Percentiles rank a stretch among this genome's conserved stretches.
phyloP scores from a whole-genome alignment of 352 stramenopile species.

The Globisporangium abappressorium region DNA sequence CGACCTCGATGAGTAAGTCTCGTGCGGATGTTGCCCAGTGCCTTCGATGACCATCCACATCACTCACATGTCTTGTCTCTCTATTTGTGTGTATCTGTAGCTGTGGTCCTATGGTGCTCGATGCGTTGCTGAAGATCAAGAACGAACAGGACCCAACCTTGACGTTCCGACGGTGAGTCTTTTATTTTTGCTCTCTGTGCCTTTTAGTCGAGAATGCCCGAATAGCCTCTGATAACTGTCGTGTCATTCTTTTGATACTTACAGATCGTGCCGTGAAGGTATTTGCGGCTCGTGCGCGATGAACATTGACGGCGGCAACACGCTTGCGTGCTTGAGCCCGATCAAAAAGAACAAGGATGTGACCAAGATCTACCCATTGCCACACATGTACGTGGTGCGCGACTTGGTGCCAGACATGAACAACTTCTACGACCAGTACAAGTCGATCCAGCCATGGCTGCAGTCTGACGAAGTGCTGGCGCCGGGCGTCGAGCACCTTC shows the following conservation, averaged over 20 bases:
- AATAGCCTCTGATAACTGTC: neutral
- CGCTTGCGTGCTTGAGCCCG: conserved; percentile 96
- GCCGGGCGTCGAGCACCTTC: conserved; percentile 83
- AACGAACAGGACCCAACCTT: conserved; percentile 98
- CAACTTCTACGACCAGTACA: conserved; percentile 99
- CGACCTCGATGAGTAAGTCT: conserved; percentile 93
- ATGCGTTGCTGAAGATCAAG: conserved; percentile 99
- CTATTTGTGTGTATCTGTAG: conserved; percentile 25
- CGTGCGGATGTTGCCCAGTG: neutral
- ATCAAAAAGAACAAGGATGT: conserved; percentile 95
- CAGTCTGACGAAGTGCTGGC: conserved; percentile 91
- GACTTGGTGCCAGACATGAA: conserved; percentile 99
- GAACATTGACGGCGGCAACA: conserved; percentile 99
- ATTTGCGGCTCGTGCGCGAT: conserved; percentile 99
- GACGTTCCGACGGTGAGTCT: conserved; percentile 92
- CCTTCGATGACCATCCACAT: neutral
- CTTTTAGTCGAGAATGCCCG: neutral
- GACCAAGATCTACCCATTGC: conserved; percentile 98
- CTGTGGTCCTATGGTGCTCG: conserved; percentile 98
- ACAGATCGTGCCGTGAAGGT: conserved; percentile 96
- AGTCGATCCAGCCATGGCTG: conserved; percentile 99
- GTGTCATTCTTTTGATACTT: conserved; percentile 10
- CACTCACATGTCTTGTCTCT: neutral
- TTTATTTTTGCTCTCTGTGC: conserved; percentile 4
- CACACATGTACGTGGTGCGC: conserved; percentile 99